Evolutionary conservation across 108 stramenopile genomes (phyloP).

Genomic region (Cyclotella sp.): DNA sequence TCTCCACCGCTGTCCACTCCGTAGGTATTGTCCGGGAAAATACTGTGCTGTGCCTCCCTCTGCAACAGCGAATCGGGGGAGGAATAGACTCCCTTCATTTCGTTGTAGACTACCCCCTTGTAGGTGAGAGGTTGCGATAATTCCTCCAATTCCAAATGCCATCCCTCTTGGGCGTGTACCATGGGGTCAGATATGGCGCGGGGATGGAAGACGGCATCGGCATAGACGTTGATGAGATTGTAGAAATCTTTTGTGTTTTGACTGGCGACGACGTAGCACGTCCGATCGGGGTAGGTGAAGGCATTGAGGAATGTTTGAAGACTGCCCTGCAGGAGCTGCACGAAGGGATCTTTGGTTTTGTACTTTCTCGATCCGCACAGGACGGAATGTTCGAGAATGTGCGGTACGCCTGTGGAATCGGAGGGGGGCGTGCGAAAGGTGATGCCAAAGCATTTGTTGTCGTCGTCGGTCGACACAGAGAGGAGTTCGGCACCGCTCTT

Average conservation of each 20-base stretch:
- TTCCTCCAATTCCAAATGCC: conserved; percentile 96
- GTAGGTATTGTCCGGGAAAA: conserved; percentile 97
- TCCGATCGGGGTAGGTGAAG: conserved; percentile 98
- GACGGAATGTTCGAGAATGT: conserved; percentile 99
- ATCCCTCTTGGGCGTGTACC: conserved; percentile 97
- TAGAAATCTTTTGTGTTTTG: conserved; percentile 98
- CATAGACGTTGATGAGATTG: conserved; percentile 98
- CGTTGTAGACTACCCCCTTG: conserved; percentile 99
- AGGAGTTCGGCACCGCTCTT: conserved; percentile 91
- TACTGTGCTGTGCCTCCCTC: conserved; percentile 88
- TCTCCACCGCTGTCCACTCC: conserved; percentile 97
- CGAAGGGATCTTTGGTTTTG: conserved; percentile 98
- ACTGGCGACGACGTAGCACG: conserved; percentile 98
- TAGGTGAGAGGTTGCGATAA: conserved; percentile 87
- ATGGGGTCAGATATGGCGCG: conserved; percentile 89
- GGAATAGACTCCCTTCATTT: conserved; percentile 99
- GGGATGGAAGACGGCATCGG: conserved; percentile 97
- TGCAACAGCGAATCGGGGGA: conserved; percentile 89
- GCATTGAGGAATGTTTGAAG: conserved; percentile 99
- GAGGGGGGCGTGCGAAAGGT: conserved; percentile 97
- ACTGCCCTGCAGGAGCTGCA: conserved; percentile 93
- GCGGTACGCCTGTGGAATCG: conserved; percentile 97
- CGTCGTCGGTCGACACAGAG: conserved; percentile 91
- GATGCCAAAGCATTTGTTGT: conserved; percentile 99
- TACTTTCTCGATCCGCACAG: conserved; percentile 97